Base-by-base conservation (phyloP, 768 basidiomycete genomes). In the Imleria badia region DNA sequence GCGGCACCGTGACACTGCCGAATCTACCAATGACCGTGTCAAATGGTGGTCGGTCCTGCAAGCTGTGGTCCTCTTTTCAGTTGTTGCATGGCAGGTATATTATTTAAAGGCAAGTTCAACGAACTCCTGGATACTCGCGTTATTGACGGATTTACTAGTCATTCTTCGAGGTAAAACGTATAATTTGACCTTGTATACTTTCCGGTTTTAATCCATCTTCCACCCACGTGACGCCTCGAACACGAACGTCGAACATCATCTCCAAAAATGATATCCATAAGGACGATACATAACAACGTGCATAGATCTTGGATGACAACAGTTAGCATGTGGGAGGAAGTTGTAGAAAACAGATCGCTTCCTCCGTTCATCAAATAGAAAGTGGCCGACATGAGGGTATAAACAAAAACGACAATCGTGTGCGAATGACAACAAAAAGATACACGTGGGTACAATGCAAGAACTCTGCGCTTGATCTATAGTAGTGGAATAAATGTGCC, bases 21-120 rank as follows among this genome's bases (percentile, higher is more conserved):
- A 91, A 78, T 96, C 83, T 1, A 92, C 91, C 19, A 98, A 98
- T 69, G 82, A 89, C 36, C 85, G 97, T 36, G 96, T 99, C 49
- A 98, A 98, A 75, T 98, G 94, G 94, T 99, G 97, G 97, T 95
- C 94, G 3, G 86, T 99, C 56, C 69, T 94, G 8, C 97, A 99
- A 71, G 81, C 89, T 5, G 67, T 91, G 38, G 89, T 98, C 20
- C 75, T 98, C 52, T 89, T 98, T 66, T 78, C 84, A 3, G 89
- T 97, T 0, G 95, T 97, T 51, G 95, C 83, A 41, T 98, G 95
- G 95, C 97, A 99, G 73, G 83, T 99, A 53, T 97, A 94, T 74
- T 98, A 98, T 75, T 78, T 99, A 48, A 95, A 98, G 81, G 92
- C 86, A 57, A 60, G 75, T 44, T 23, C 17, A 7, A 38, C 10